phyloP scores from a whole-genome alignment of 495 filamentous ascomycete genomes.

The Aspergillus affinis region DNA sequence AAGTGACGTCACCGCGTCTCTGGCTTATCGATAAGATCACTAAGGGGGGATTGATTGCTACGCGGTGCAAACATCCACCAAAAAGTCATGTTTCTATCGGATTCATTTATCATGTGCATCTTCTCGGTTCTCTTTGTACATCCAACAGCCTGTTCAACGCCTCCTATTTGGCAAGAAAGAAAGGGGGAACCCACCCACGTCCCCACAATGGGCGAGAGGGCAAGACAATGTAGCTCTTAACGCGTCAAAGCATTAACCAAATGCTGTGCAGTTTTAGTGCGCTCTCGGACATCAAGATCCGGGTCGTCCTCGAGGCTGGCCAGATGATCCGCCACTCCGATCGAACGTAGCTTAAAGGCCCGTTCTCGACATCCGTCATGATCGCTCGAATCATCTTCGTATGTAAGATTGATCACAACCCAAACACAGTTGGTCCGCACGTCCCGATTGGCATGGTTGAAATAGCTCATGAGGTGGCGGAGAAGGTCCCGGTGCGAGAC shows the following conservation, averaged over 20 bases:
- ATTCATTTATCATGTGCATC: not conserved
- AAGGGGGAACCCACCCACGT: too few species aligned
- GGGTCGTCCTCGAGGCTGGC: constrained; percentile 64
- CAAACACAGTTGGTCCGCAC: constrained; percentile 76
- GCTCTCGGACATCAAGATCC: constrained; percentile 81
- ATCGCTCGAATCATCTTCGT: constrained; percentile 71
- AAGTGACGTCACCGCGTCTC: constrained; percentile 16
- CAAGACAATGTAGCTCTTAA: constrained; percentile 21
- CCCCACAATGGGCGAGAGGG: not conserved
- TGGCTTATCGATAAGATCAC: constrained; percentile 28
- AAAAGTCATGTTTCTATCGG: not conserved
- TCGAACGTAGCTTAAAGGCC: constrained; percentile 61
- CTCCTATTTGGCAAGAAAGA: not conserved
- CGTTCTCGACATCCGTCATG: constrained; percentile 58
- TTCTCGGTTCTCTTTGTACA: constrained; percentile 10
- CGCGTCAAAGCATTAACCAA: constrained; percentile 52
- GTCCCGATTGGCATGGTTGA: constrained; percentile 65
- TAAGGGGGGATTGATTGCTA: too few species aligned
- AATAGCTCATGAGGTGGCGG: constrained; percentile 51
- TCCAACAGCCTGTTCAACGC: not conserved
- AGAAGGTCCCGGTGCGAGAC: constrained; percentile 61
- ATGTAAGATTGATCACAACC: constrained; percentile 80
- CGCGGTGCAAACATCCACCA: not conserved
- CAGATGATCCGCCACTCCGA: constrained; percentile 70
- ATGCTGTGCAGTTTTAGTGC: constrained; percentile 74